Base-by-base conservation (phyloP, 371 early-diverging fungal species). In the Cokeromyces recurvatus region DNA sequence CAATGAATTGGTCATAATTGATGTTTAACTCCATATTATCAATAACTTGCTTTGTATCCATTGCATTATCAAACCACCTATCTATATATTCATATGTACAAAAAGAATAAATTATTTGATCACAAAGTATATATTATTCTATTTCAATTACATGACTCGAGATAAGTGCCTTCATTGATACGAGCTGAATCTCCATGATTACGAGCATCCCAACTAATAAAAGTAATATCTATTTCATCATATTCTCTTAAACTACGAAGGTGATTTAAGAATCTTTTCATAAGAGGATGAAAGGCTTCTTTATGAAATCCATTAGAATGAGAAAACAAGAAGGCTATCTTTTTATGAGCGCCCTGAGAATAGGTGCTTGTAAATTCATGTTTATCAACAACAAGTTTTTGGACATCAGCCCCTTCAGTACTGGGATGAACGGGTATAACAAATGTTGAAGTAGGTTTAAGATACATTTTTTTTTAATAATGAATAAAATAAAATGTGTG, bases 111-210 rank as follows among this genome's bases (percentile, higher is more conserved):
- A n/a, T n/a, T n/a, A n/a, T n/a, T n/a, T n/a, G n/a, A n/a, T n/a
- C n/a, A n/a, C n/a, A n/a, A n/a, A n/a, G n/a, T n/a, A n/a, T 34
- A 21, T 32, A 12, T 17, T 17, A 25, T 6, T 23, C 38, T 24
- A 4, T 7, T 24, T n/a, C 12, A 31, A 40, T 63, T 68, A 66
- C 70, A 74, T 11, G 43, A 57, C 1, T 53, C 47, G 2, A 31
- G 21, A 35, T 60, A 55, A 3, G 34, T 38, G 16, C 49, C 66
- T 8, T 58, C 62, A 32, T 74, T 74, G 2, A 67, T 19, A 1
- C 64, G 57, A 21, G 68, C 70, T n/a, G 67, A 66, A 41, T 74
- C 74, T 9, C 74, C 74, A 43, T 74, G 74, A 31, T 54, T 67
- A 46, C 74, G 70, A 7, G 64, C 61, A 44, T 74, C 74, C 61